Evolutionary conservation across 2,329 filamentous ascomycete genomes (phyloP), one percentile per base, ranked within the genome.

Genomic region (Colletotrichum caudatum): DNA sequence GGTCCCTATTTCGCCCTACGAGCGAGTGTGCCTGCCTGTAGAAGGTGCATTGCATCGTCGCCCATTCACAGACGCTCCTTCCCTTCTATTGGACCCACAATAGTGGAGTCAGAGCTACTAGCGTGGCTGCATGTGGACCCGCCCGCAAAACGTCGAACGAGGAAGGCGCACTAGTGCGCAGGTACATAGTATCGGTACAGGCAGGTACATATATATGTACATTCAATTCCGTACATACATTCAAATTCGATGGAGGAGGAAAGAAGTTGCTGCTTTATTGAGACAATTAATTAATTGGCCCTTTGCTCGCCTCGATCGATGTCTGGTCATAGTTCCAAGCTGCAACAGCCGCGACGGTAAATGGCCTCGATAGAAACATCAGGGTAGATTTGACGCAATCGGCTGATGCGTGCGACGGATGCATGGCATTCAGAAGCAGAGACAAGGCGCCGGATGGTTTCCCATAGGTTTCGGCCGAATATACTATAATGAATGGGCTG

Each of bases 1-100:
- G 53, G 41, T 44, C 68, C 57, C 41, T 50, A 67, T 41, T 67
- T 64, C 41, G 68, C 68, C 68, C 68, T 71, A 71, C 68, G 63
- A 56, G 56, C 63, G 59, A 56, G 63, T 56, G 67, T 29, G 64
- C 67, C 62, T 29, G 64, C 67, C 62, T 61, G 35, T 54, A 56
- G 56, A 39, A 37, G 39, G 46, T 33, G 50, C 29, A 33, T 44
- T 33, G 50, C 29, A 33, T 44, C 23, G 33, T 44, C 35, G 29
- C 44, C 69, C 69, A 68, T 37, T 69, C 53, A 69, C 23, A 58
- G 53, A 16, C 51, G 44, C 37, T 26, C n/a, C 29, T 68, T 53
- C 26, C 20, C n/a, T 39, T 20, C 59, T n/a, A 37, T 11, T 29
- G 9, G 58, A 20, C 69, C 69, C 64, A 59, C 53, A 39, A 11